Base-by-base conservation (phyloP, 768 basidiomycete species). In the Naematelia encephala region DNA sequence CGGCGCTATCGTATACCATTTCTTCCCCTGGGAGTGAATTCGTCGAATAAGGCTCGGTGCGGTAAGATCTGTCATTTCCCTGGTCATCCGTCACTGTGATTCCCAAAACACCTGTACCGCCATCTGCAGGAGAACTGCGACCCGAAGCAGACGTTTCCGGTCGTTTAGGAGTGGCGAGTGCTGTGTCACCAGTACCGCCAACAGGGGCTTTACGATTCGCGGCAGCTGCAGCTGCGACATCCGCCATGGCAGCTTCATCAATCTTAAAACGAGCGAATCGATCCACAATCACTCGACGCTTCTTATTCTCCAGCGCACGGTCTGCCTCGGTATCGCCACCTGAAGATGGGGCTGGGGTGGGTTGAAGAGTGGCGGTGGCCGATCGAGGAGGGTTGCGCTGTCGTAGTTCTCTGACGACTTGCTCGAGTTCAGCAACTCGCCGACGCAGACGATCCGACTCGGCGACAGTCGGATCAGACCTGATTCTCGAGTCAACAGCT, bases 381-480 rank as follows among this genome's bases (percentile, higher is more conserved):
- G 54, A 21, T 39, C 70, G 51, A n/a, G 65, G 29, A 1, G 70
- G 69, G 5, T 59, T 50, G 22, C 62, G 62, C 51, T 77, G 75
- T 2, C 90, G 83, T 26, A 96, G 80, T 74, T 93, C 91, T 62
- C 91, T 83, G 30, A 94, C 90, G 28, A 93, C 84, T 68, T 88
- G 89, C 78, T 96, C 91, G 54, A 96, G 84, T 78, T 96, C 91
- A 39, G 90, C 91, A 65, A 96, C 91, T 50, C 91, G 81, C 67
- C 89, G 88, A 57, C 90, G 83, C 56, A 93, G 82, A 57, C 88
- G 85, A 14, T 90, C 91, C 59, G 82, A 86, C 79, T 94, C 91
- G 72, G 90, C 88, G n/a, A 90, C 77, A 46, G 85, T 84, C 11
- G 90, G 90, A 78, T 49, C 47, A 34, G 25, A 16, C 16, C 16